A percentile compares a stretch with the other conserved stretches of the same genome.
These are phyloP conservation scores for Oryza punctata DNA, from an alignment of 176 grass and related monocot species.

Conservation along the genomic window DNA sequence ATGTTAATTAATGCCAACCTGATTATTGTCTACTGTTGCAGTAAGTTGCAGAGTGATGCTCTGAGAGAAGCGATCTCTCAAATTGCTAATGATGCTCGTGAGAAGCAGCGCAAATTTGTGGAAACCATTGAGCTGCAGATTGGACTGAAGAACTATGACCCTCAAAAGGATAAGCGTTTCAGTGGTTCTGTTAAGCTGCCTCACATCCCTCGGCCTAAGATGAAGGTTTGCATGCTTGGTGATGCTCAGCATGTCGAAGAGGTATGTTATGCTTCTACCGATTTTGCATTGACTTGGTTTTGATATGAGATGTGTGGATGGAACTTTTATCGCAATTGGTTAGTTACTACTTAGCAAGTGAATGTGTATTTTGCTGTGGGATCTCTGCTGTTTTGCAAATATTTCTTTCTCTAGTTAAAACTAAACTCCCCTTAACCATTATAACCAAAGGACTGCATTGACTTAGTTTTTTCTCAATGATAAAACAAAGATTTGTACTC, in stretches of 20 bases:
- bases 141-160: constrained; percentile 81
- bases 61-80: constrained; percentile 56
- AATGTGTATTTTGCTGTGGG: not conserved
- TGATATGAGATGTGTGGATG: not conserved
- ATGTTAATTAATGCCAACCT: not conserved
- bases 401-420: not conserved
- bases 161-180: constrained; percentile 80
- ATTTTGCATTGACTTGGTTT: not conserved
- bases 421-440: not conserved
- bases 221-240: constrained; percentile 85
- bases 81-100: constrained; percentile 43
- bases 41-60: constrained; percentile 63
- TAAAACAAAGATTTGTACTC: not conserved
- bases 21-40: constrained; percentile 20
- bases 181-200: constrained; percentile 70
- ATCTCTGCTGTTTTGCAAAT: not conserved
- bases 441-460: not conserved
- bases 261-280: constrained; percentile 27
- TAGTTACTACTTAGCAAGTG: not conserved
- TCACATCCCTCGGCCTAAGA: constrained; percentile 70
- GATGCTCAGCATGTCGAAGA: constrained; percentile 76
- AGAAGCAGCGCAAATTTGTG: constrained; percentile 68
- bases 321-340: not conserved
- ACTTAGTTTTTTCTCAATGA: too few relatives aligned
- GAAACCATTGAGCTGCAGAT: constrained; percentile 77